A percentile compares a stretch with the other conserved stretches of the same genome.
Conservation (phyloP, 2,329 filamentous ascomycete species). For the Aspergillus caelatus region DNA sequence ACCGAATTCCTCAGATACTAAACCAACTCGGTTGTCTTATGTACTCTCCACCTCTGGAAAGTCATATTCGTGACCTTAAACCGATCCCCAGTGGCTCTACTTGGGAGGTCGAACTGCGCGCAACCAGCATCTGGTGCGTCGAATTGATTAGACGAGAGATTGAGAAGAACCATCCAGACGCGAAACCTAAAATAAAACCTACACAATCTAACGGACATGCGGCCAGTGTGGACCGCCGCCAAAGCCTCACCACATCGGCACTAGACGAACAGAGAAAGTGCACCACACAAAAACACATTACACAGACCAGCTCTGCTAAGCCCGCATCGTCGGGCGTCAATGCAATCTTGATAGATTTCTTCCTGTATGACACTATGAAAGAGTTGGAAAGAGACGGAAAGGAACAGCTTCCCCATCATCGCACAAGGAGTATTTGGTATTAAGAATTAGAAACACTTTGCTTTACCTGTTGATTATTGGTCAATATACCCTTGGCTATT, state of each 20-base stretch:
- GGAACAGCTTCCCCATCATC: slow-evolving; percentile 73
- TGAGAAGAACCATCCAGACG: slow-evolving; percentile 68
- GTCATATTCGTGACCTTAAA: slow-evolving; percentile 66
- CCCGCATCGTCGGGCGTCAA: slow-evolving; percentile 58
- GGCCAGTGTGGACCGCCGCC: not conserved
- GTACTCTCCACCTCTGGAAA: slow-evolving; percentile 79
- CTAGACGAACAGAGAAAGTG: slow-evolving; percentile 17
- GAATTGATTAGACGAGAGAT: slow-evolving; percentile 88
- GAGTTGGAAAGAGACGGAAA: slow-evolving; percentile 68
- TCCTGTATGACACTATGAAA: slow-evolving; percentile 93
- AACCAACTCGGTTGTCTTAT: slow-evolving; percentile 78
- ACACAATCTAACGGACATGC: not conserved
- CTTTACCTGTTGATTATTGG: not conserved
- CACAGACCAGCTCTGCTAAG: slow-evolving; percentile 17
- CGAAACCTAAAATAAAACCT: slow-evolving; percentile 40
- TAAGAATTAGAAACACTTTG: slow-evolving; percentile 41
- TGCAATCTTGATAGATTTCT: slow-evolving; percentile 94
- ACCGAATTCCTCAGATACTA: slow-evolving; percentile 92
- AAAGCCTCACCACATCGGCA: slow-evolving; percentile 9
- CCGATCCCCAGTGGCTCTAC: slow-evolving; percentile 70
- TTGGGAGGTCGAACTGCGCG: slow-evolving; percentile 87
- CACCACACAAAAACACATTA: slow-evolving; percentile 22
- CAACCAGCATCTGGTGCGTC: slow-evolving; percentile 94
- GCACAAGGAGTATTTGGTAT: slow-evolving; percentile 95
- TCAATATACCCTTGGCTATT: not conserved